These are phyloP conservation scores for Phialemonium atrogriseum DNA, from an alignment of 2,329 filamentous ascomycete genomes.

Conservation along the genomic window DNA sequence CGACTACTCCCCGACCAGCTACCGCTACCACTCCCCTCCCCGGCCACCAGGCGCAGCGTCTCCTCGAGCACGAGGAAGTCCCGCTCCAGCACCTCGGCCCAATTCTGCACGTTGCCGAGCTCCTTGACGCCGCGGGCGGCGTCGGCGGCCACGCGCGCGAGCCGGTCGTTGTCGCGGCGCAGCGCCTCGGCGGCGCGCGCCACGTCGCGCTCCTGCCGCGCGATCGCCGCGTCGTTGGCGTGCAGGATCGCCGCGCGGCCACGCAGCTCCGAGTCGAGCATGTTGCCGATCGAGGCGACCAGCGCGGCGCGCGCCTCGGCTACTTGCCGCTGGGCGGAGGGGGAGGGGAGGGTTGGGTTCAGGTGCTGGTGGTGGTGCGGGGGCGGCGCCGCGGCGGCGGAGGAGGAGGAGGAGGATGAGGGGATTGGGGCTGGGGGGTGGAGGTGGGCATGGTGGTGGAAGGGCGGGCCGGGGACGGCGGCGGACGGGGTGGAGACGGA, in stretches of 20 bases:
- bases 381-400: slow-evolving; percentile 1
- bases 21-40: slow-evolving; percentile 14
- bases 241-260: slow-evolving; percentile 63
- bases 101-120: slow-evolving; percentile 76
- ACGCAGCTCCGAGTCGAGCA: slow-evolving; percentile 60
- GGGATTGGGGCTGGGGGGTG: slow-evolving; percentile 1
- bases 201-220: slow-evolving; percentile 60
- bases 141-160: slow-evolving; percentile 54
- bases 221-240: slow-evolving; percentile 56
- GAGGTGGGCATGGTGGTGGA: slow-evolving; percentile 1
- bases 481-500: slow-evolving; percentile 8
- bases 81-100: slow-evolving; percentile 72
- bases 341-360: slow-evolving; percentile 26
- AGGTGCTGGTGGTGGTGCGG: slow-evolving; percentile 6
- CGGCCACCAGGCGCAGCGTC: slow-evolving; percentile 49
- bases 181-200: slow-evolving; percentile 50
- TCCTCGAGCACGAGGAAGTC: slow-evolving; percentile 58
- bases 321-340: slow-evolving; percentile 37
- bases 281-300: slow-evolving; percentile 57
- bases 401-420: neutral
- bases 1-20: slow-evolving; percentile 11
- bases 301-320: slow-evolving; percentile 50
- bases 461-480: slow-evolving; percentile 1
- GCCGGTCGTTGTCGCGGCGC: slow-evolving; percentile 55
- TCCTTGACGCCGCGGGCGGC: slow-evolving; percentile 64